Percentiles rank a stretch among this genome's conserved stretches.
Conservation (phyloP, 2,329 filamentous ascomycete species). For the Monilinia fructicola region DNA sequence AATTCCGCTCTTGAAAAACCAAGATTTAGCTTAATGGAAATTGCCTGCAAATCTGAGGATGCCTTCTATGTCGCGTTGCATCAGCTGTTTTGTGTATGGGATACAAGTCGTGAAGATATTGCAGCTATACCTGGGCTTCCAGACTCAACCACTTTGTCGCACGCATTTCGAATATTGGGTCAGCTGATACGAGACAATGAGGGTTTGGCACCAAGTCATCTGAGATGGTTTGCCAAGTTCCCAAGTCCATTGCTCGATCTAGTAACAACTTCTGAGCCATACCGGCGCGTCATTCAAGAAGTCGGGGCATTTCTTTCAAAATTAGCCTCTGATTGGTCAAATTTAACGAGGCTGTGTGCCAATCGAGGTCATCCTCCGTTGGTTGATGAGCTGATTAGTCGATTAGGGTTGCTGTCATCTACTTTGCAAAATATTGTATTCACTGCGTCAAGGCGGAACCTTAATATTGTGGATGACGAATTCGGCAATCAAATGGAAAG, state of each 20-base stretch:
- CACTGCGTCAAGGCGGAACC: slow-evolving; percentile 50
- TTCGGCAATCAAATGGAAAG: slow-evolving; percentile 41
- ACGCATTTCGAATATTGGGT: slow-evolving; percentile 43
- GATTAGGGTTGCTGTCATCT: slow-evolving; percentile 50
- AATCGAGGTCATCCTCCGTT: slow-evolving; percentile 52
- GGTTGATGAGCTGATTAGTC: slow-evolving; percentile 54
- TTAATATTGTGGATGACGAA: slow-evolving; percentile 44
- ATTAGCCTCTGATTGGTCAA: slow-evolving; percentile 46
- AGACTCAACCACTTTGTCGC: slow-evolving; percentile 28
- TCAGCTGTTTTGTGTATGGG: slow-evolving; percentile 63
- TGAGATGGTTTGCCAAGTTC: slow-evolving; percentile 50
- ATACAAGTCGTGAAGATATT: slow-evolving; percentile 31
- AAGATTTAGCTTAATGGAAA: slow-evolving; percentile 54
- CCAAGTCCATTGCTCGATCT: slow-evolving; percentile 43
- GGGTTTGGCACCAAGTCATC: slow-evolving; percentile 43
- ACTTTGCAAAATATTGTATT: slow-evolving; percentile 57
- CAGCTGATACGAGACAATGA: slow-evolving; percentile 49
- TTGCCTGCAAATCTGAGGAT: slow-evolving; percentile 58
- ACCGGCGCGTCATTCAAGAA: slow-evolving; percentile 37
- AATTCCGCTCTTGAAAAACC: slow-evolving; percentile 45
- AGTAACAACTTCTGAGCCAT: slow-evolving; percentile 39
- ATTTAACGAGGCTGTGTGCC: slow-evolving; percentile 42
- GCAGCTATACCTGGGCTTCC: slow-evolving; percentile 42
- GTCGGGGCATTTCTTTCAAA: slow-evolving; percentile 49
- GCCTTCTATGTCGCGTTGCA: slow-evolving; percentile 64